A percentile compares a stretch with the other conserved stretches of the same genome.
Conservation (phyloP, 2,329 filamentous ascomycete species). For the Elsinoe batatas region DNA sequence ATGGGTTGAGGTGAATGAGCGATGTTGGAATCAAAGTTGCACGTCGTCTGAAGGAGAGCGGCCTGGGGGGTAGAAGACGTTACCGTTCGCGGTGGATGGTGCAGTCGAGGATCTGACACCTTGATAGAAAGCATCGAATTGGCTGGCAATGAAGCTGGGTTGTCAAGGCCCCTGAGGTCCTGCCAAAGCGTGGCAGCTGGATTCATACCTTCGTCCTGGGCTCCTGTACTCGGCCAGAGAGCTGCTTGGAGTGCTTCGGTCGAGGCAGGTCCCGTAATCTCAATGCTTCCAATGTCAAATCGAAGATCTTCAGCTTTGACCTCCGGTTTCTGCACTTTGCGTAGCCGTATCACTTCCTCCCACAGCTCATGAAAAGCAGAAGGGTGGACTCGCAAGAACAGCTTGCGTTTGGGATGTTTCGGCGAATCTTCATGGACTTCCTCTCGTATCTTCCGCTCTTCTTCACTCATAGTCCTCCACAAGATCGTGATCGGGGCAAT, state of each 20-base stretch:
- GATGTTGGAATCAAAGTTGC: slow-evolving; percentile 52
- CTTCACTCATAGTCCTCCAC: slow-evolving; percentile 51
- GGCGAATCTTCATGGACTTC: not conserved
- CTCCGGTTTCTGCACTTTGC: slow-evolving; percentile 51
- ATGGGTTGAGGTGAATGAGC: slow-evolving; percentile 33
- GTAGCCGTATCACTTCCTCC: slow-evolving; percentile 48
- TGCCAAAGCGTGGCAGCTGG: slow-evolving; percentile 31
- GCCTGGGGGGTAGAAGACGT: slow-evolving; percentile 24
- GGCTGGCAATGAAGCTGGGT: slow-evolving; percentile 58
- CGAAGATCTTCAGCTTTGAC: slow-evolving; percentile 59
- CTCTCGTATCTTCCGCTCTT: slow-evolving; percentile 16
- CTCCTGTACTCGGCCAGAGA: too few relatives aligned
- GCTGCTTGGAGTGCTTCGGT: slow-evolving; percentile 66
- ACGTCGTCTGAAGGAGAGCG: slow-evolving; percentile 50
- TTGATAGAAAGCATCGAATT: slow-evolving; percentile 64
- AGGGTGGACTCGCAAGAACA: slow-evolving; percentile 72
- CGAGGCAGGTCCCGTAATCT: slow-evolving; percentile 62
- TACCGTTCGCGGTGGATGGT: slow-evolving; percentile 58
- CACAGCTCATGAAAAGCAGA: slow-evolving; percentile 65
- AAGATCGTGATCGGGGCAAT: slow-evolving; percentile 66
- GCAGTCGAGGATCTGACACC: slow-evolving; percentile 68
- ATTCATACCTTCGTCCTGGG: too few relatives aligned
- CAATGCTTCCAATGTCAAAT: slow-evolving; percentile 63
- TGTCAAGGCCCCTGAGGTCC: slow-evolving; percentile 50
- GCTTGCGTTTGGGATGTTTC: slow-evolving; percentile 8